Base-by-base conservation (phyloP, 176 grass and related monocot genomes). In the Puya raimondii region DNA sequence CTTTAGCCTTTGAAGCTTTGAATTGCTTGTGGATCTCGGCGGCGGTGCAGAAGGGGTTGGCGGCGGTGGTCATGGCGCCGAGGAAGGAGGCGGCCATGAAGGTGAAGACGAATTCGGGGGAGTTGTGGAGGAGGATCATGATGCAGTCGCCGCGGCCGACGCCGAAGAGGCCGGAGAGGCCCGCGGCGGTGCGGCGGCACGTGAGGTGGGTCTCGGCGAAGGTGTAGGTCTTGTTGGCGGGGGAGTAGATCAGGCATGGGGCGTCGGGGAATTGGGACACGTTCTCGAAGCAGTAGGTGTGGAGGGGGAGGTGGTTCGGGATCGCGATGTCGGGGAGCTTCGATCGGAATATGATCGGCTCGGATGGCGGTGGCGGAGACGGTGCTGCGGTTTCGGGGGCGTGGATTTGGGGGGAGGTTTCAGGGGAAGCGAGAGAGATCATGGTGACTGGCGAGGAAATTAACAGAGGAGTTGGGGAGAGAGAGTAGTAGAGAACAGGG, bases 51-150 rank as follows among this genome's bases (percentile, higher is more conserved):
- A 80, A 77, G 16, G 83, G 83, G 56, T 85, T 85, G 1, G 83
- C 77, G 10, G 83, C 67, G 52, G 83, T 76, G 16, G 78, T 80
- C 42, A 77, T 12, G 2, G 72, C 83, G 9, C 83, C 78, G 14
- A 85, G 63, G 72, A 85, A 76, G 51, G 83, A 85, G 25, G 51
- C 83, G 12, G 68, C 77, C 78, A 85, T 72, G 77, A 85, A 80
- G 48, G 72, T 5, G 16, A 85, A 80, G 7, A 80, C 71, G 33
- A 70, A 85, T 21, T 85, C 82, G 2, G 52, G 53, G 8, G 47
- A 80, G 78, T 85, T 85, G 9, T 85, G 72, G 9, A 80, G 57
- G 22, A 85, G 64, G 13, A 85, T 10, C 83, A 85, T 85, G 15
- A 80, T 12, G 72, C 63, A 42, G 14, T 77, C 76, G 3, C 72